A percentile compares a stretch with the other conserved stretches of the same genome.
Conservation (phyloP, 352 stramenopile genomes). For the Aphanomyces invadans region DNA sequence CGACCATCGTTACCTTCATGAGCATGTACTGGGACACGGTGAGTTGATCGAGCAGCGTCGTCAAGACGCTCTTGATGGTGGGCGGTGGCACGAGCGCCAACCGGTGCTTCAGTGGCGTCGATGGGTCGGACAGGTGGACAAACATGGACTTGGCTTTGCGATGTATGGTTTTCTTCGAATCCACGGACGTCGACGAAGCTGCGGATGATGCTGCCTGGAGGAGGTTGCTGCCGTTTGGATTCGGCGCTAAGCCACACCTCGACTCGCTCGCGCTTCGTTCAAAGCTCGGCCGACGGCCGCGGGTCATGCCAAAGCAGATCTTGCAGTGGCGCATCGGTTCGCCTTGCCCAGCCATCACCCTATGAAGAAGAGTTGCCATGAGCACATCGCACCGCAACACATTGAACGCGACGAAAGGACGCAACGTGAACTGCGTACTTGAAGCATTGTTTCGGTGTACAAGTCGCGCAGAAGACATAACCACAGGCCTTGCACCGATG, state of each 20-base stretch:
- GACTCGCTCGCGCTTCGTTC: conserved; percentile 23
- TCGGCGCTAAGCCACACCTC: background rate
- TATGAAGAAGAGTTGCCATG: conserved; percentile 22
- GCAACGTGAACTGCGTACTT: conserved; percentile 33
- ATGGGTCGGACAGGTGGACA: conserved; percentile 28
- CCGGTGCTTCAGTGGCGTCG: conserved; percentile 53
- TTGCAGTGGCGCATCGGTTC: conserved; percentile 66
- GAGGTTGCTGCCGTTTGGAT: background rate
- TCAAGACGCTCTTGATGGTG: conserved; percentile 80
- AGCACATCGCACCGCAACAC: too few relatives aligned
- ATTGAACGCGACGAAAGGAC: too few relatives aligned
- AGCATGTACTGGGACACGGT: conserved; percentile 79
- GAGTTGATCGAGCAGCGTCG: conserved; percentile 72
- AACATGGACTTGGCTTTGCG: conserved; percentile 49
- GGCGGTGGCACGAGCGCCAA: conserved; percentile 57
- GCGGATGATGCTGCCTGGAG: conserved; percentile 24
- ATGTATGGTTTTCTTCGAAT: conserved; percentile 26
- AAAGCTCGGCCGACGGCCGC: conserved; percentile 49
- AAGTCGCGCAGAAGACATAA: conserved; percentile 72
- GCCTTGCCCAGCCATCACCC: conserved; percentile 46
- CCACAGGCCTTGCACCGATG: conserved; percentile 76
- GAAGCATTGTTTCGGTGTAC: conserved; percentile 64
- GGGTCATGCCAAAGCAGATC: conserved; percentile 70
- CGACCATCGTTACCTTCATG: conserved; percentile 65
- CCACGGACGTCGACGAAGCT: too few relatives aligned